phyloP scores from a whole-genome alignment of 768 basidiomycete genomes.

The Cubamyces sp. region DNA sequence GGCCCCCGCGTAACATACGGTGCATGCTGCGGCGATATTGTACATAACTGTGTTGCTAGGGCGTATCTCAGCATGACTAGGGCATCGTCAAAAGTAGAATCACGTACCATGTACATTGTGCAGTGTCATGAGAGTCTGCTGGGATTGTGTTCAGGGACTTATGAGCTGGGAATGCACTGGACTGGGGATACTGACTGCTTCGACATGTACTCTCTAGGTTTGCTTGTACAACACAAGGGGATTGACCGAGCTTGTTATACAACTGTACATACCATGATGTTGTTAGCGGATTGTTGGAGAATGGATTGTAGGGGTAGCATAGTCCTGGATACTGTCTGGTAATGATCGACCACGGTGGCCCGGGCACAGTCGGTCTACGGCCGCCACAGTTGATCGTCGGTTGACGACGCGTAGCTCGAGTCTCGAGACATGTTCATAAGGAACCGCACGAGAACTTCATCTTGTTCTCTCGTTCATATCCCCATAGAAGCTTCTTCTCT shows the following conservation, averaged over 20 bases:
- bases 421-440: no score
- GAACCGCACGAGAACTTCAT: no score
- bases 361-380: background rate
- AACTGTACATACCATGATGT: constrained; percentile 1
- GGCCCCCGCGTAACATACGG: background rate
- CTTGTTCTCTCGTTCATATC: background rate
- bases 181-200: background rate
- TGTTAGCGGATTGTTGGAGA: background rate
- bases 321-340: background rate
- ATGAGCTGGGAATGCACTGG: no score
- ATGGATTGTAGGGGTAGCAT: no score
- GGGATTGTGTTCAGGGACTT: background rate
- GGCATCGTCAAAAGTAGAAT: background rate
- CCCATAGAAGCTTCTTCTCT: background rate
- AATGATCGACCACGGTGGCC: background rate
- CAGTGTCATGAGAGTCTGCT: background rate
- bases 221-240: constrained; percentile 7
- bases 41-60: constrained; percentile 16
- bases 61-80: background rate
- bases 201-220: constrained; percentile 9
- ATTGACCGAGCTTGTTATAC: constrained; percentile 18
- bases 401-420: background rate
- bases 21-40: constrained; percentile 19
- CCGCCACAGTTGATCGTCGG: background rate
- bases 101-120: constrained; percentile 14